Conservation (phyloP, 1,139 yeast genomes). For the Hemisphaericaspora xylanilytica region DNA sequence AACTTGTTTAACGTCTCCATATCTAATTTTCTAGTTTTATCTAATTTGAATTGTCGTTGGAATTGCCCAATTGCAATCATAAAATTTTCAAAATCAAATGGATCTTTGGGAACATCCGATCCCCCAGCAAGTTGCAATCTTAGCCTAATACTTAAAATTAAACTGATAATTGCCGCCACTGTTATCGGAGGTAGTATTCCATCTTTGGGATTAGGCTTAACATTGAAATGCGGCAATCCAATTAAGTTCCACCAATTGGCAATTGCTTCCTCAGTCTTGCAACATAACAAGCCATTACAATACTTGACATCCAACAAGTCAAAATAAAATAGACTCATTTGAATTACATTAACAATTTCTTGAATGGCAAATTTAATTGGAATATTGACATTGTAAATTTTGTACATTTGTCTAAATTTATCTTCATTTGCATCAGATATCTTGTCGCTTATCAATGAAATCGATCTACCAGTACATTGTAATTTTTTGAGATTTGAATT, state of each 20-base stretch:
- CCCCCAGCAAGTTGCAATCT: constrained; percentile 67
- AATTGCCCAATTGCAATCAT: constrained; percentile 58
- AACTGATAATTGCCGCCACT: constrained; percentile 60
- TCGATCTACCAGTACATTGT: constrained; percentile 84
- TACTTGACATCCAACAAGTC: constrained; percentile 64
- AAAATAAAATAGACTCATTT: constrained; percentile 75
- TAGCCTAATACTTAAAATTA: constrained; percentile 63
- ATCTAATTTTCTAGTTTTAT: constrained; percentile 60
- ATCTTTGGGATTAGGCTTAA: constrained; percentile 43
- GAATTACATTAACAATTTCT: constrained; percentile 72
- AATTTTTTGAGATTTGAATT: constrained; percentile 75
- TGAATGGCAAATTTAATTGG: constrained; percentile 68
- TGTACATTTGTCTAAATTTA: constrained; percentile 76
- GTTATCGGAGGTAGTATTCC: constrained; percentile 64
- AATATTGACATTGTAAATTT: constrained; percentile 43
- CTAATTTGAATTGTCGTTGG: constrained; percentile 60
- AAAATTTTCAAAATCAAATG: constrained; percentile 70
- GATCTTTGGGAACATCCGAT: constrained; percentile 82
- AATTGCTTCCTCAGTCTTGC: constrained; percentile 70
- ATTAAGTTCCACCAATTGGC: constrained; percentile 78
- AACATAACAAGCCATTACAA: constrained; percentile 84
- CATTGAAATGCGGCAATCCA: constrained; percentile 61
- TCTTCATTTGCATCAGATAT: constrained; percentile 80
- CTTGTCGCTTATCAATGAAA: constrained; percentile 56
- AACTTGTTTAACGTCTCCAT: constrained; percentile 60